These are phyloP conservation scores for Candida ovalis DNA, from an alignment of 805 yeast genomes.

Conservation along the genomic window DNA sequence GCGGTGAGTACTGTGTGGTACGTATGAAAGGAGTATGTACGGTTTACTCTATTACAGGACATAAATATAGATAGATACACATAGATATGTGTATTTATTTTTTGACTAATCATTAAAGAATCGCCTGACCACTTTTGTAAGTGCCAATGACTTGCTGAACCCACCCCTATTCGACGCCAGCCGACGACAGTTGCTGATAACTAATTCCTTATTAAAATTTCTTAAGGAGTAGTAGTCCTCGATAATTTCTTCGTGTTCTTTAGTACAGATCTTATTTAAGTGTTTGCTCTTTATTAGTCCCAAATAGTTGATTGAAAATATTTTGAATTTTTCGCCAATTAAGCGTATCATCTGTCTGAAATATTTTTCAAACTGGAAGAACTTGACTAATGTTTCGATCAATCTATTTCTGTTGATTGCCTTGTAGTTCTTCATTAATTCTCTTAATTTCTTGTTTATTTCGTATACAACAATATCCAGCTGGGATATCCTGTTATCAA, in stretches of 20 bases:
- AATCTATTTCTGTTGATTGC: background rate
- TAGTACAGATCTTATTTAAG: background rate
- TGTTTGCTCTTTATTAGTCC: background rate
- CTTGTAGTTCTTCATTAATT: background rate
- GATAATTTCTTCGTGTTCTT: background rate
- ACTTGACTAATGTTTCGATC: background rate
- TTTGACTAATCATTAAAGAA: background rate
- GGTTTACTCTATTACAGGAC: too few species aligned
- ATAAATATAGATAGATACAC: too few species aligned
- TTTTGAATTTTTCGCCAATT: background rate
- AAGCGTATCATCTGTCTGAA: background rate
- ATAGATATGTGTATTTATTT: too few species aligned
- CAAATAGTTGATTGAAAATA: background rate
- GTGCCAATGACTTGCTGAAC: slow-evolving; percentile 15
- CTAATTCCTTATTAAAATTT: slow-evolving; percentile 7
- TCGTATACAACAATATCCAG: slow-evolving; percentile 2
- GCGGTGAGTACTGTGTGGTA: too few species aligned
- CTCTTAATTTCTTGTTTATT: background rate
- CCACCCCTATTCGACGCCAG: background rate
- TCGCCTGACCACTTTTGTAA: slow-evolving; percentile 14
- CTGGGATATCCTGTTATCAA: slow-evolving; percentile 8
- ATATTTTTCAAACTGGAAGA: background rate
- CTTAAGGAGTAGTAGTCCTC: slow-evolving; percentile 6
- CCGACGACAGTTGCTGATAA: background rate
- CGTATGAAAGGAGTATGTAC: too few species aligned